Percentiles rank a stretch among this genome's conserved stretches.
Conservation (phyloP, 75 land plant species). For the Cryptomeria japonica region DNA sequence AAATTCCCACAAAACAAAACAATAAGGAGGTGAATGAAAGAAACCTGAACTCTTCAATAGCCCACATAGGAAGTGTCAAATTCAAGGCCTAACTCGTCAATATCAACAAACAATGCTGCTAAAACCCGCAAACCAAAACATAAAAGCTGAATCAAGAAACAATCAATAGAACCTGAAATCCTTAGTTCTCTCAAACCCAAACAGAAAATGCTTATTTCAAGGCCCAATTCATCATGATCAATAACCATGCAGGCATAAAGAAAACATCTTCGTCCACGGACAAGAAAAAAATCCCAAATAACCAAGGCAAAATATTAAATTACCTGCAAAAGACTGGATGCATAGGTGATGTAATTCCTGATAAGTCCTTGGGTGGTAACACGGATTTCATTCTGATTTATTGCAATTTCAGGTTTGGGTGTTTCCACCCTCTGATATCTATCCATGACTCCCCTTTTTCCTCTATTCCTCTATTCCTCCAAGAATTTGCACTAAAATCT, state of each 20-base stretch:
- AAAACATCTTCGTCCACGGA: not conserved
- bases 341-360: conserved; percentile 53
- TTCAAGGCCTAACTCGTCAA: not conserved
- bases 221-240: not conserved
- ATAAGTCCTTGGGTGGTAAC: conserved; percentile 55
- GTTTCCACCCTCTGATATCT: conserved; percentile 54
- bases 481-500: not conserved
- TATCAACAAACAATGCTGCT: not conserved
- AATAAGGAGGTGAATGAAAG: too few species aligned
- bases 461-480: not conserved
- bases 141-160: not conserved
- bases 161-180: not conserved
- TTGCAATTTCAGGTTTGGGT: conserved; percentile 47
- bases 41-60: too few species aligned
- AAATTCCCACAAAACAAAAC: too few species aligned
- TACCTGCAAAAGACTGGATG: conserved; percentile 55
- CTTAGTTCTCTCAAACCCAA: not conserved
- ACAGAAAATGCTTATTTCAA: not conserved
- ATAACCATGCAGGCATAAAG: not conserved
- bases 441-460: conserved; percentile 23
- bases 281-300: not conserved
- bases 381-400: conserved; percentile 54
- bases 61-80: too few species aligned
- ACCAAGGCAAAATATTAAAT: not conserved
- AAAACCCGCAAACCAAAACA: not conserved